Base-by-base conservation (phyloP, 164 flowering plant genomes). In the Nelumbo lutea region DNA sequence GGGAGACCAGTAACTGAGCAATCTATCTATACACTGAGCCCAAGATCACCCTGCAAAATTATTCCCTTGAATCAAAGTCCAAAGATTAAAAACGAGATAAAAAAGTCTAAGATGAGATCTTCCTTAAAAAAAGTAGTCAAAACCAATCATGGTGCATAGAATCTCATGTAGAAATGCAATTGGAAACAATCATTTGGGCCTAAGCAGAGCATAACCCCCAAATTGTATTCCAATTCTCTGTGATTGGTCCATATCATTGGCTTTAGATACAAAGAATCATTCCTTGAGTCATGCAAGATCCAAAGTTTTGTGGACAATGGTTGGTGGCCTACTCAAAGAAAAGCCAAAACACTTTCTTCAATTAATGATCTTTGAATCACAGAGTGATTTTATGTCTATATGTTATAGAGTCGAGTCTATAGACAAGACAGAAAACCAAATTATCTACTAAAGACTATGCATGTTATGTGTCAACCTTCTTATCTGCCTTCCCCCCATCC, bases 51-150 rank as follows among this genome's bases (percentile, higher is more conserved):
- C 41, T 8, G 6, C 47, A 65, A 48, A 64, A n/a, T 4, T 11
- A 38, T 64, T 47, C 55, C 43, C 68, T 42, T 41, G 3, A 40
- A 41, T 41, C 46, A 13, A 40, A 47, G 40, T 56, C 53, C 47
- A 64, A 14, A 5, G 27, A 42, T 14, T 14, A 56, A n/a, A 56
- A 43, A 67, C 5, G 45, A 42, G 38, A 45, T 42, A 39, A 59
- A 51, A 56, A 5, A 42, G 1, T 40, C 67, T 50, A 50, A 50
- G 3, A 6, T 8, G 53, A 50, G 53, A 50, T 50, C 53, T 50
- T 50, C 53, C 53, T 50, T 50, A 72, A 40, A 66, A 73, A 83
- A 84, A 76, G 88, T 72, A 68, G 86, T 84, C 86, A 84, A 84
- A 76, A n/a, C 81, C 79, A 79, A 81, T 83, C 59, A 78, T 81